phyloP scores from a whole-genome alignment of 371 early-diverging fungal genomes.

The Mucor lusitanicus region DNA sequence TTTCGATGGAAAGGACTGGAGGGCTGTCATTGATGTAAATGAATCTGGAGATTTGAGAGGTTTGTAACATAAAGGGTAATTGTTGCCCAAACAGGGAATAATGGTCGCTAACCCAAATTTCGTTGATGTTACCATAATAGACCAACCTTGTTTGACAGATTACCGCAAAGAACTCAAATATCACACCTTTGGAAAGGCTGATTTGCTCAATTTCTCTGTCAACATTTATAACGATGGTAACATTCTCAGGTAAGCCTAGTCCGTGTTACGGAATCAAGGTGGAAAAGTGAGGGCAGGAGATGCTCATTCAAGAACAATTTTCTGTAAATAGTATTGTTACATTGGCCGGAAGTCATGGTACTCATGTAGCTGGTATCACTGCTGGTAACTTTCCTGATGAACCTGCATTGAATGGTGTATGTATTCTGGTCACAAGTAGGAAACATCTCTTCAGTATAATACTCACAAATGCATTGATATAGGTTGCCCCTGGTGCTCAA shows the following conservation, averaged over 20 bases:
- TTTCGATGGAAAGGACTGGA: constrained; percentile 87
- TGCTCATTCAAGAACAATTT: neutral
- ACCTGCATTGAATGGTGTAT: constrained; percentile 81
- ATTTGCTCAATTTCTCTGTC: constrained; percentile 85
- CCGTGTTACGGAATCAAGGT: neutral
- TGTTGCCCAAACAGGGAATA: constrained; percentile 9
- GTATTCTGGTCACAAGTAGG: constrained; percentile 10
- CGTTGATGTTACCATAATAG: constrained; percentile 14
- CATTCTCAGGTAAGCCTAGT: constrained; percentile 51
- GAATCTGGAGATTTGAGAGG: constrained; percentile 81
- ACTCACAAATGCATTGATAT: neutral
- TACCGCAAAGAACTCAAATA: constrained; percentile 79
- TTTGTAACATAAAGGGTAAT: constrained; percentile 24
- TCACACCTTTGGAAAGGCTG: constrained; percentile 74
- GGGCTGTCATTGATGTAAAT: constrained; percentile 80
- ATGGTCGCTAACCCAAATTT: constrained; percentile 4
- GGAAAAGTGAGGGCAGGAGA: neutral
- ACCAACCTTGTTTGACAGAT: constrained; percentile 68
- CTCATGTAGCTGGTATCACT: constrained; percentile 92
- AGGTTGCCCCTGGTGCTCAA: constrained; percentile 90
- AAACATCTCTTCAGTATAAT: no score
- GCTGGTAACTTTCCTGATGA: constrained; percentile 87
- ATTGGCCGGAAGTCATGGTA: constrained; percentile 84
- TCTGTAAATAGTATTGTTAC: constrained; percentile 69
- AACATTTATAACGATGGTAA: constrained; percentile 90